Percentiles rank a stretch among this genome's conserved stretches.
phyloP scores from a whole-genome alignment of 2,329 filamentous ascomycete species.

The Myrmaecium sp. region DNA sequence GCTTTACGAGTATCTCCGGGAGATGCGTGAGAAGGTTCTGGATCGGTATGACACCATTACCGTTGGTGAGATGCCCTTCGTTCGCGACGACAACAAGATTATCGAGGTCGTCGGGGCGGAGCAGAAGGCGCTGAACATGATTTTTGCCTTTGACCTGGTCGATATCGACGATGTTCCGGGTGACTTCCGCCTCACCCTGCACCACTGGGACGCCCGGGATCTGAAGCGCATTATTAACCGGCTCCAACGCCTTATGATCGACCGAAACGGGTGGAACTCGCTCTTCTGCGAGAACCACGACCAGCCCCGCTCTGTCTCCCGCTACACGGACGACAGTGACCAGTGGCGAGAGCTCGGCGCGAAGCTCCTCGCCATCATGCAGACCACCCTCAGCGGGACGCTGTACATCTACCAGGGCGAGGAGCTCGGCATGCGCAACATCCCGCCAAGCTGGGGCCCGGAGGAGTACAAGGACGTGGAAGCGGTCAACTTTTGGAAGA shows the following conservation, averaged over 20 bases:
- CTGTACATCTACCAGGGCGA: constrained; percentile 35
- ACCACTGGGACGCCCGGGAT: constrained; percentile 14
- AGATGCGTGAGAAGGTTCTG: constrained; percentile 34
- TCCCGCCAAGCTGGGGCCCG: constrained; percentile 25
- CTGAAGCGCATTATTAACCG: constrained; percentile 16
- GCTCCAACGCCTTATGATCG: constrained; percentile 15
- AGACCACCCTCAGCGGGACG: constrained; percentile 30
- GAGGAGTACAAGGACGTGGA: constrained; percentile 36
- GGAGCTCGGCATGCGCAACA: constrained; percentile 34
- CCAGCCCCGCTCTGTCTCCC: constrained; percentile 31
- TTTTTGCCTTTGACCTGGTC: constrained; percentile 31
- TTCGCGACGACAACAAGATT: constrained; percentile 26
- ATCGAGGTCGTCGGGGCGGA: constrained; percentile 24
- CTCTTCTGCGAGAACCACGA: constrained; percentile 39
- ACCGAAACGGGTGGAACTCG: constrained; percentile 27
- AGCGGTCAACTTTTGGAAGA: constrained; percentile 34
- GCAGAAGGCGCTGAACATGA: constrained; percentile 28
- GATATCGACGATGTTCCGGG: constrained; percentile 22
- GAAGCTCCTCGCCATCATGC: constrained; percentile 31
- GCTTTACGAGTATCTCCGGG: constrained; percentile 40
- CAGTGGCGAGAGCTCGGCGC: constrained; percentile 27
- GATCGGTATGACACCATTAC: constrained; percentile 41
- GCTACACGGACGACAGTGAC: constrained; percentile 31
- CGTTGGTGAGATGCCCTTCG: constrained; percentile 44
- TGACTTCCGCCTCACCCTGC: constrained; percentile 18